These are phyloP conservation scores for Dicorynia guianensis DNA, from an alignment of 306 rosid species.

Conservation along the genomic window DNA sequence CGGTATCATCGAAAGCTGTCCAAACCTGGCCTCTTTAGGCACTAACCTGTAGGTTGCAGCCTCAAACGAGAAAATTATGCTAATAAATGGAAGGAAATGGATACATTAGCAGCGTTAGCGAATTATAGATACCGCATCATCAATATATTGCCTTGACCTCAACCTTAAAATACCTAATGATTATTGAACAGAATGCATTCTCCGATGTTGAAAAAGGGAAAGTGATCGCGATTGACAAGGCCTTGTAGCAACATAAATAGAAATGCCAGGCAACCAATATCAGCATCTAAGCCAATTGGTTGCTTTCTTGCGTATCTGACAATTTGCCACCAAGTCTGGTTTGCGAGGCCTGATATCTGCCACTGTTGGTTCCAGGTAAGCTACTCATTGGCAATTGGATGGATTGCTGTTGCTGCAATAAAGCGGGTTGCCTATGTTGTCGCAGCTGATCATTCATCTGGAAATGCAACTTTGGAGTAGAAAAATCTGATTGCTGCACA, in stretches of 20 bases:
- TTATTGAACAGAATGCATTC: background rate
- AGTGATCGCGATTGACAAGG: background rate
- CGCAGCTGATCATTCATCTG: constrained; percentile 50
- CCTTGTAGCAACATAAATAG: too few species aligned
- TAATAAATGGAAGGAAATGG: background rate
- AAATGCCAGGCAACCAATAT: constrained; percentile 49
- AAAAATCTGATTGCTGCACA: constrained; percentile 37
- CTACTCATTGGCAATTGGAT: constrained; percentile 41
- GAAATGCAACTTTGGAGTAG: constrained; percentile 40
- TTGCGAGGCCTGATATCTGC: constrained; percentile 43
- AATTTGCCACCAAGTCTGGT: constrained; percentile 36
- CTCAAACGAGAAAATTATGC: too few species aligned
- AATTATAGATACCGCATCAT: background rate
- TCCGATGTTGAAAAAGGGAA: background rate
- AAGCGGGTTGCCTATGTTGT: constrained; percentile 38
- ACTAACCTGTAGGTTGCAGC: too few species aligned
- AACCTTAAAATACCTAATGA: background rate
- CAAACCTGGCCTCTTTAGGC: too few species aligned
- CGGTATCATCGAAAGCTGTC: too few species aligned
- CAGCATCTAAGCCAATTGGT: constrained; percentile 46
- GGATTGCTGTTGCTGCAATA: constrained; percentile 52
- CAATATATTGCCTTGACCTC: background rate
- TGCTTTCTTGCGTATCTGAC: constrained; percentile 47
- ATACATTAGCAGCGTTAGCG: background rate
- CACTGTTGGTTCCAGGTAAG: constrained; percentile 39